Base-by-base conservation (phyloP, 805 yeast species). In the Ogataea kodamae region DNA sequence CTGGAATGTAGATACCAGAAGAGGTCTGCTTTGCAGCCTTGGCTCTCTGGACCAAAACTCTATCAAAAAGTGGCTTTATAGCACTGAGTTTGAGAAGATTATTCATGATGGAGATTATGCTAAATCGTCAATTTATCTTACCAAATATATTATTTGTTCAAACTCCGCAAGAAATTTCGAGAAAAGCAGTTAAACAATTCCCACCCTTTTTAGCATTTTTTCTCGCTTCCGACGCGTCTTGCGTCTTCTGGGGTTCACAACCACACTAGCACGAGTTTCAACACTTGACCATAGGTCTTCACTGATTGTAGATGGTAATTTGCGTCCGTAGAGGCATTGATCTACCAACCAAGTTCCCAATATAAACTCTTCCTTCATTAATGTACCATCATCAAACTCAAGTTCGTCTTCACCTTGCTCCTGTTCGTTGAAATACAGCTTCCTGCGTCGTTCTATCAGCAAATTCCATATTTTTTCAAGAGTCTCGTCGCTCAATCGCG, bases 311-410 rank as follows among this genome's bases (percentile, higher is more conserved):
- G 74, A 70, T 0, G 98, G 97, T 30, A 92, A 62, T 55, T 92
- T 92, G 23, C 95, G 68, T 0, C 98, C 98, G 54, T 90, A 92
- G 9, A 92, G 66, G 54, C 96, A 85, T 60, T 92, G 98, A 57
- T 92, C 99, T 2, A 92, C 89, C 4, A 89, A 61, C 98, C 98
- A 92, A 83, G 85, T 89, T 0, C 98, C 98, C n/a, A 89, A 90
- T 19, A 90, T 63, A 50, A 92, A 92, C 43, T 89, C 90, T 22
- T 78, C 80, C 42, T 85, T 74, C 46, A 79, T 81, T 35, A 92
- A 63, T 1, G 84, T 74, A 0, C 95, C 95, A 54, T 83, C 92
- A 28, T 65, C 48, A 81, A 65, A 29, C 74, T 73, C 87, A 87
- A 86, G 18, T 80, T 43, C 37, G 14, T 76, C 35, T 14, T 27